Base-by-base conservation (phyloP, 805 yeast species). In the Diddensiella transvaalensis region DNA sequence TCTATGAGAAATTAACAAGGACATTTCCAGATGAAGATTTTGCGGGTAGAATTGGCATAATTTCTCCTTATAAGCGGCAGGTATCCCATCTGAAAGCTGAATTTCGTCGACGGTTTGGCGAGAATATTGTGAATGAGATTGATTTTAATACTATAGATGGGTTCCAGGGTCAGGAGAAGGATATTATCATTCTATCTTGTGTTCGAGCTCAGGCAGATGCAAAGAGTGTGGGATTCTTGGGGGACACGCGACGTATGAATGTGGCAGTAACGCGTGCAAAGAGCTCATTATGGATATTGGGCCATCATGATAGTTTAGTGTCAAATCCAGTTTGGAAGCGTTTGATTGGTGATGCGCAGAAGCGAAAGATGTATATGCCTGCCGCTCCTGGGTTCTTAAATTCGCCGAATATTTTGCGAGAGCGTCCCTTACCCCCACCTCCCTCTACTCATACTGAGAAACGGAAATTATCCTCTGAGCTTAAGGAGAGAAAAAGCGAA, bases 61-160 rank as follows among this genome's bases (percentile, higher is more conserved):
- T 93, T 54, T 87, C 99, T 0, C 99, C 99, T 0, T 93, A 95
- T 66, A 88, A 88, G 58, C 96, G 87, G 56, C 99, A 93, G 62
- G 79, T 88, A 36, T 60, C 73, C 30, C 69, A 75, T 1, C 61
- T 93, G 49, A 78, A 78, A 54, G 72, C 75, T 17, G 65, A 73
- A 1, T 91, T 93, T 59, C 63, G 69, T 3, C 69, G 71, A 13
- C 70, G 70, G 46, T 85, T 77, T 59, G 98, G 98, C 8, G 70
- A 70, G 2, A 60, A 70, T 2, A 83, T 91, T 29, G 64, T 76
- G 17, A 74, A 77, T 24, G 82, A 78, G 46, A 80, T 95, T 42
- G 95, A 87, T 61, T 89, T 93, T 68, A 89, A 90, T 61, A 88
- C 99, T 0, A 89, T 93, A 51, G 99, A 93, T 74, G 99, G 98